Conservation (phyloP, 2,329 filamentous ascomycete genomes). For the Arthrinium phaeospermum region DNA sequence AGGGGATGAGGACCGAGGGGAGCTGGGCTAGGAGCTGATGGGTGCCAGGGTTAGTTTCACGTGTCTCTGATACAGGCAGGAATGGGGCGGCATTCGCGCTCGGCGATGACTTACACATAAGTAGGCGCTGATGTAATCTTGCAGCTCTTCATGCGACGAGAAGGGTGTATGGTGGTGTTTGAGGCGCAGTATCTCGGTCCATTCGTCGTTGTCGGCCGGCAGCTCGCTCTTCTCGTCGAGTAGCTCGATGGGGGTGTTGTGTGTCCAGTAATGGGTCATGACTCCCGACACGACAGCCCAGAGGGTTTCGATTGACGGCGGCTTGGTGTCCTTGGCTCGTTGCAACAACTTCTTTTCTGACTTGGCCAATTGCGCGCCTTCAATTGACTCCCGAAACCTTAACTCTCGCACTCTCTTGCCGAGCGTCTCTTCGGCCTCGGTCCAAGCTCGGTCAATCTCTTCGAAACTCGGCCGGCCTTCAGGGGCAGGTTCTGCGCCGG, state of each 20-base stretch:
- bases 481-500: background rate
- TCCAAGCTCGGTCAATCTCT: background rate
- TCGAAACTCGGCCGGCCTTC: constrained; percentile 3
- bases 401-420: background rate
- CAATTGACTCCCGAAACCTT: background rate
- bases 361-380: background rate
- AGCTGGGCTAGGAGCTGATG: constrained; percentile 7
- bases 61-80: background rate
- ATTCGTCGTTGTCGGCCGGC: background rate
- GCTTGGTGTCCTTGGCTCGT: constrained; percentile 16
- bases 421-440: background rate
- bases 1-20: background rate
- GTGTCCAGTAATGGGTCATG: constrained; percentile 12
- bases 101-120: constrained; percentile 14
- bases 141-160: constrained; percentile 18
- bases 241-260: background rate
- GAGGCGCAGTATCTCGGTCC: constrained; percentile 4
- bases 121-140: constrained; percentile 17
- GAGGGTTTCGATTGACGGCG: constrained; percentile 2
- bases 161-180: constrained; percentile 18
- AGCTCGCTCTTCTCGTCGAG: constrained; percentile 11
- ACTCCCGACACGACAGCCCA: constrained; percentile 13
- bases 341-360: constrained; percentile 12
- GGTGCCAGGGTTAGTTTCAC: background rate
- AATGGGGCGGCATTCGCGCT: background rate